Percentiles rank a stretch among this genome's conserved stretches.
phyloP scores from a whole-genome alignment of 805 yeast species.

The Pichia sporocuriosa region DNA sequence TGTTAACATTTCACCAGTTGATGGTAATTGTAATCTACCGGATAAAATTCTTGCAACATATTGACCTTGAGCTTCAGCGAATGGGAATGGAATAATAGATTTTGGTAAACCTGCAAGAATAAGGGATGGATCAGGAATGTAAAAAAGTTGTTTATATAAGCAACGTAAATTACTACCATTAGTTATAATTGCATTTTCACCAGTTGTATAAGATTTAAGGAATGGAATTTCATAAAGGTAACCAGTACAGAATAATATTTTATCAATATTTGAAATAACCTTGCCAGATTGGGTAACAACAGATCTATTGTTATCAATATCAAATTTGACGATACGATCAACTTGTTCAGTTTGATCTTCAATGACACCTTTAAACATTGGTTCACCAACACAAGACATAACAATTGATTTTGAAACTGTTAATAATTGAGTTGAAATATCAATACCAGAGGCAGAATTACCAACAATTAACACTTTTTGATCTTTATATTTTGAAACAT shows the following conservation, averaged over 20 bases:
- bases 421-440: constrained; percentile 33
- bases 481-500: constrained; percentile 27
- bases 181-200: constrained; percentile 22
- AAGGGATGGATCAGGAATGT: constrained; percentile 40
- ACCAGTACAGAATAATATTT: constrained; percentile 67
- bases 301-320: constrained; percentile 23
- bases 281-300: constrained; percentile 46
- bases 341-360: constrained; percentile 22
- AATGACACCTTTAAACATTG: constrained; percentile 25
- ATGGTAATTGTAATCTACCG: constrained; percentile 38
- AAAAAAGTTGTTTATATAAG: constrained; percentile 41
- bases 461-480: constrained; percentile 32
- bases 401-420: constrained; percentile 26
- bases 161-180: constrained; percentile 34
- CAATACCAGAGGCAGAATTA: constrained; percentile 69
- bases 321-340: constrained; percentile 22
- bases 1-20: constrained; percentile 30
- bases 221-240: constrained; percentile 63
- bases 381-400: constrained; percentile 26
- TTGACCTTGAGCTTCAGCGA: constrained; percentile 43
- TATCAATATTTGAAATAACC: constrained; percentile 42
- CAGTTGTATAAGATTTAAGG: constrained; percentile 32
- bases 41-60: constrained; percentile 35
- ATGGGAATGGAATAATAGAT: constrained; percentile 45
- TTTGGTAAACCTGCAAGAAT: constrained; percentile 37